Base-by-base conservation (phyloP, 371 early-diverging fungal genomes). In the Apophysomyces ossiformis region DNA sequence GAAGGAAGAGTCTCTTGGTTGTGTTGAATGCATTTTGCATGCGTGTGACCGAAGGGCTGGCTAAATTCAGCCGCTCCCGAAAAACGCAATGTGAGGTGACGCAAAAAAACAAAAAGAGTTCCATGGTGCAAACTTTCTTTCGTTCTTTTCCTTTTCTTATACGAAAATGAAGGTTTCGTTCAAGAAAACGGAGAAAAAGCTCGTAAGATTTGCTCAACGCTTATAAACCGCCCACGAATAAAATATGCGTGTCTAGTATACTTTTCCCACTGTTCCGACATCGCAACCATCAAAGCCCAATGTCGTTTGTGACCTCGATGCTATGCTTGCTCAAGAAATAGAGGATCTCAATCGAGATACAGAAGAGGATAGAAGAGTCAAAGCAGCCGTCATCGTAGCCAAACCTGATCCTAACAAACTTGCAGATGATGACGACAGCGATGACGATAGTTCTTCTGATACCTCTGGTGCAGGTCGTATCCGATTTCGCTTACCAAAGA, bases 401-500 rank as follows among this genome's bases (percentile, higher is more conserved):
- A 78, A 76, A 44, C 75, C 80, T 35, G 83, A 82, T 56, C 83
- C 83, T 12, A 82, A 82, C 57, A 69, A 72, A 37, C 63, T 75
- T n/a, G 67, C 67, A n/a, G 69, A 70, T 21, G 76, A 72, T 15
- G 70, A 70, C 13, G 72, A 79, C 35, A 72, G 71, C 16, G 74
- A 66, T 38, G 79, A 74, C 38, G 74, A 67, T 0, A 65, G 50
- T 8, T 72, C 69, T 5, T 69, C 67, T 18, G 73, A 72, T 26
- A 69, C 69, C n/a, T 26, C 41, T 5, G 38, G 58, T 36, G 72
- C 69, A 43, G 54, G 54, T 21, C 54, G 54, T 21, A 50, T 50
- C 16, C 16, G 54, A 50, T 50, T 50, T 50, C 54, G 54, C 21
- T 50, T 50, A 50, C 54, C 54, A 21, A 50, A 50, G 21, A 50